These are phyloP conservation scores for Annulohypoxylon maeteangense DNA, from an alignment of 495 filamentous ascomycete species.

Conservation along the genomic window DNA sequence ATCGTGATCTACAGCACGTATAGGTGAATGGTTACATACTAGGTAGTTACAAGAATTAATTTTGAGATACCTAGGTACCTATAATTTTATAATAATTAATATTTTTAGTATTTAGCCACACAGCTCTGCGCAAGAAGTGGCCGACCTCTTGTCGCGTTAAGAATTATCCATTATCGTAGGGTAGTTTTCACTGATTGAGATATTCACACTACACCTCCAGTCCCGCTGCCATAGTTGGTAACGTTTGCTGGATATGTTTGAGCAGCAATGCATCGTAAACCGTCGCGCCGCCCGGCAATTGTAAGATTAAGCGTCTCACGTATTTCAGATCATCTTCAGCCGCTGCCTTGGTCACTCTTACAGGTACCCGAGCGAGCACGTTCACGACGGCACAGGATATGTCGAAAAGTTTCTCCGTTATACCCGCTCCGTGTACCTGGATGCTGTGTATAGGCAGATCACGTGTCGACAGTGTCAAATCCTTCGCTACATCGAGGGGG, in stretches of 20 bases:
- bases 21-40: neutral
- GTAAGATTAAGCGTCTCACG: constrained; percentile 36
- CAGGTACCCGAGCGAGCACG: constrained; percentile 54
- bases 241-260: constrained; percentile 44
- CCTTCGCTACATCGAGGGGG: constrained; percentile 66
- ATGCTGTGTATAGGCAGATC: constrained; percentile 63
- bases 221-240: constrained; percentile 28
- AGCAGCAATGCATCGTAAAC: constrained; percentile 41
- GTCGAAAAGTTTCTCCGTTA: constrained; percentile 68
- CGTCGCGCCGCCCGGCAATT: constrained; percentile 37
- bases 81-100: neutral
- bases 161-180: neutral
- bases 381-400: constrained; percentile 66
- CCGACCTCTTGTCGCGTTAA: neutral
- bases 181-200: too few relatives aligned
- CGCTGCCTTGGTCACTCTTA: constrained; percentile 29
- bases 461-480: constrained; percentile 64
- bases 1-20: neutral
- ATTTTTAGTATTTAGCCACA: neutral
- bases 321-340: constrained; percentile 37
- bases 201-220: constrained; percentile 15
- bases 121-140: neutral
- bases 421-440: constrained; percentile 70
- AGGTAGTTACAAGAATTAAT: too few relatives aligned
- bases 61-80: neutral